phyloP scores from a whole-genome alignment of 2,329 filamentous ascomycete genomes.

The Penicillium concentricum region DNA sequence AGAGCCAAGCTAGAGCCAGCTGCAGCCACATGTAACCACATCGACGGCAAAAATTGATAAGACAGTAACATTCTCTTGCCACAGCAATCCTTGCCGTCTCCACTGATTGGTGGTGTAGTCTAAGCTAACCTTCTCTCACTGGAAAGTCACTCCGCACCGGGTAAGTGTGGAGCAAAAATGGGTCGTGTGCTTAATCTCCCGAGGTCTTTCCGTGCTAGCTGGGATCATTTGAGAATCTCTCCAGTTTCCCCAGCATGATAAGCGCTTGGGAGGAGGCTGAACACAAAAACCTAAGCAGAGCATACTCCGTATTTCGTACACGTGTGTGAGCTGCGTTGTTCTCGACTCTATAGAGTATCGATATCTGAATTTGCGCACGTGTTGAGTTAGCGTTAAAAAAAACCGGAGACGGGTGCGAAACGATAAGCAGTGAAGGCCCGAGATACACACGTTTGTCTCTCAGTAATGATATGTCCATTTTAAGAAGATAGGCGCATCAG shows the following conservation, averaged over 20 bases:
- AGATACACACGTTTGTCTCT: not conserved
- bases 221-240: not conserved
- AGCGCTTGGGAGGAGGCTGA: not conserved
- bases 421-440: not conserved
- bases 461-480: not conserved
- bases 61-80: conserved; percentile 5
- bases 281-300: not conserved
- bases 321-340: too few species aligned
- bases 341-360: too few species aligned
- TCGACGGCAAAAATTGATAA: conserved; percentile 7
- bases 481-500: not conserved
- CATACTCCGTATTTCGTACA: too few species aligned
- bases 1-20: not conserved
- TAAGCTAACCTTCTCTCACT: not conserved
- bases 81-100: not conserved
- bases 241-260: not conserved
- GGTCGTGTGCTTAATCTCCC: conserved; percentile 1
- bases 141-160: conserved; percentile 3
- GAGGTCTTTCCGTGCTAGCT: not conserved
- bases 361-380: not conserved
- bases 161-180: not conserved
- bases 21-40: conserved; percentile 15
- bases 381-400: not conserved
- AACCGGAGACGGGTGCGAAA: not conserved
- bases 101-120: conserved; percentile 7